phyloP scores from a whole-genome alignment of 192 early-diverging fungal genomes.

The Coemansia sp. region DNA sequence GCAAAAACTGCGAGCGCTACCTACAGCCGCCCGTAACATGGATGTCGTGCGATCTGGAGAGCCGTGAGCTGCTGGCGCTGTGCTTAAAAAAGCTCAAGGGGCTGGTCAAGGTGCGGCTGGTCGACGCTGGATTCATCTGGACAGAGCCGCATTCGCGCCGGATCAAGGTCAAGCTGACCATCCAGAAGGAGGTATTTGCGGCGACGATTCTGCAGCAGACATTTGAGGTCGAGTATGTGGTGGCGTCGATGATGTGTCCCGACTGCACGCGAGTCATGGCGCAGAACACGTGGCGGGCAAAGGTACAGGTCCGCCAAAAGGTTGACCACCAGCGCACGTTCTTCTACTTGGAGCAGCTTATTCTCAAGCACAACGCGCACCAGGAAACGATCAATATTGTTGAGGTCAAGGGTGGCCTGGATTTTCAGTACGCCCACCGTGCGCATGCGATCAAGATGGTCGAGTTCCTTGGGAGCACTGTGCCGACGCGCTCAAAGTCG shows the following conservation, averaged over 20 bases:
- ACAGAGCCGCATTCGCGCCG: conserved; percentile 91
- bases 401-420: conserved; percentile 92
- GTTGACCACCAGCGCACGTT: conserved; percentile 98
- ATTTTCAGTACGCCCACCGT: conserved; percentile 92
- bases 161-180: conserved; percentile 96
- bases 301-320: conserved; percentile 98
- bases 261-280: conserved; percentile 95
- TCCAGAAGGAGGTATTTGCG: conserved; percentile 97
- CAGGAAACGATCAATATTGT: conserved; percentile 98
- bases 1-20: conserved; percentile 95
- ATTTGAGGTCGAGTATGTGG: conserved; percentile 93
- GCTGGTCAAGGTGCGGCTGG: conserved; percentile 86
- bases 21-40: conserved; percentile 91
- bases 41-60: conserved; percentile 86
- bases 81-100: conserved; percentile 93
- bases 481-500: conserved; percentile 83
- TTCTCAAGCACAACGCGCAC: conserved; percentile 96
- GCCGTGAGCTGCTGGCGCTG: conserved; percentile 84
- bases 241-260: conserved; percentile 89
- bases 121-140: conserved; percentile 98
- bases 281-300: conserved; percentile 97
- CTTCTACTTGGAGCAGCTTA: conserved; percentile 96
- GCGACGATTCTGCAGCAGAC: conserved; percentile 94
- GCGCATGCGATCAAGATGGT: conserved; percentile 93
- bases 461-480: conserved; percentile 86